Percentiles rank a stretch among this genome's conserved stretches.
Evolutionary conservation across 2,329 filamentous ascomycete species (phyloP).

Genomic region (Aurifilum marmelostoma): DNA sequence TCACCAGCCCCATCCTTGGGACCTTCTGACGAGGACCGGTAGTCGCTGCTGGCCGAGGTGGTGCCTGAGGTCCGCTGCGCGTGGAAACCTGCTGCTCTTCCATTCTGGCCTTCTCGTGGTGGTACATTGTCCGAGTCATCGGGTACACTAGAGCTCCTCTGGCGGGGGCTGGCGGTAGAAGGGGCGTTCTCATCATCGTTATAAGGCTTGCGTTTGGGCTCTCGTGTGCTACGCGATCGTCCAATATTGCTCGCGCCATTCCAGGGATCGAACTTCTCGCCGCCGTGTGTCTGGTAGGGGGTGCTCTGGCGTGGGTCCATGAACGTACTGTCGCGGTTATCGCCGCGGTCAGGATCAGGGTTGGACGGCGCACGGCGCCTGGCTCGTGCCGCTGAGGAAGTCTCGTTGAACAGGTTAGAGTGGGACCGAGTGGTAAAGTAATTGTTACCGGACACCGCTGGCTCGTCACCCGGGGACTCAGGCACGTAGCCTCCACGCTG

Average conservation of each 20-base stretch:
- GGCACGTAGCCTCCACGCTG: conserved; percentile 53
- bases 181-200: conserved; percentile 30
- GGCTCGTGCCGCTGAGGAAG: conserved; percentile 29
- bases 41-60: conserved; percentile 15
- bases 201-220: conserved; percentile 30
- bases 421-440: conserved; percentile 47
- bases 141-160: conserved; percentile 39
- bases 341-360: conserved; percentile 42
- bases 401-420: conserved; percentile 34
- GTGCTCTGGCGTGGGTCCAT: conserved; percentile 58
- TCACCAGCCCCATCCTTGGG: conserved; percentile 1
- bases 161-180: conserved; percentile 32
- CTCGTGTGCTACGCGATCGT: conserved; percentile 26
- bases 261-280: conserved; percentile 63
- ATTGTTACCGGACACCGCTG: conserved; percentile 53
- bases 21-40: conserved; percentile 12
- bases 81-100: conserved; percentile 4
- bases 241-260: conserved; percentile 42
- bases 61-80: conserved; percentile 10
- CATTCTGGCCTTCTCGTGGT: conserved; percentile 25
- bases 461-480: conserved; percentile 57
- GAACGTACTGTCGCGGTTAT: conserved; percentile 46
- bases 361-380: conserved; percentile 38
- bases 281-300: conserved; percentile 58
- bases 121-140: conserved; percentile 36